Evolutionary conservation across 2,329 filamentous ascomycete species (phyloP).

Genomic region (Erysiphe neolycopersici): DNA sequence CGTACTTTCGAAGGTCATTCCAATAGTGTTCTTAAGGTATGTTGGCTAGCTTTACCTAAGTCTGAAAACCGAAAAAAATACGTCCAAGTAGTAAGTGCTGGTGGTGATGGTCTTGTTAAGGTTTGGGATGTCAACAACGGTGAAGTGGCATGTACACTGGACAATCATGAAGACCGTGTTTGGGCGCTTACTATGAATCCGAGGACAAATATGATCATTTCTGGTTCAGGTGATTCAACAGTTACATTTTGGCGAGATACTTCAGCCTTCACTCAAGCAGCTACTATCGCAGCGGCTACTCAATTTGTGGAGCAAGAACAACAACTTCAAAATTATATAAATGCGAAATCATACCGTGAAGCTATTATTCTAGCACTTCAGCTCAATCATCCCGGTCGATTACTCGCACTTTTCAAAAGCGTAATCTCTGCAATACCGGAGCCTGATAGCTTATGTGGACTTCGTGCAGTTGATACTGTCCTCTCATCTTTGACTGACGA

Average conservation of each 20-base stretch:
- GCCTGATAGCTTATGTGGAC: conserved; percentile 32
- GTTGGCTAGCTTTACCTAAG: conserved; percentile 43
- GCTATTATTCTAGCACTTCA: conserved; percentile 79
- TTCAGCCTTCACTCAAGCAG: conserved; percentile 50
- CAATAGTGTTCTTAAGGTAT: conserved; percentile 79
- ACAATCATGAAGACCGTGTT: conserved; percentile 90
- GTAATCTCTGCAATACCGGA: conserved; percentile 40
- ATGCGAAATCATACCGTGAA: conserved; percentile 66
- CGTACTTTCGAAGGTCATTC: conserved; percentile 91
- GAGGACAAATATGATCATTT: conserved; percentile 46
- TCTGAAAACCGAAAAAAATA: conserved; percentile 27
- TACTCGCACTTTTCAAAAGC: conserved; percentile 59
- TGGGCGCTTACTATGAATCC: conserved; percentile 65
- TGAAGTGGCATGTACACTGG: conserved; percentile 67
- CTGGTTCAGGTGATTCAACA: conserved; percentile 75
- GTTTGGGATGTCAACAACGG: conserved; percentile 77
- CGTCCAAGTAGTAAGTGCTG: conserved; percentile 58
- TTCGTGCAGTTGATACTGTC: conserved; percentile 55
- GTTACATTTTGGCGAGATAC: conserved; percentile 94
- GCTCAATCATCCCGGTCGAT: conserved; percentile 74
- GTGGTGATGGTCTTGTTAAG: conserved; percentile 84
- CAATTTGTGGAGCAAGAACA: conserved; percentile 84
- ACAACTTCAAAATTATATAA: conserved; percentile 75
- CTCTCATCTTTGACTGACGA: conserved; percentile 54
- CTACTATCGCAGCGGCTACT: conserved; percentile 45